Conservation (phyloP, 768 basidiomycete genomes). For the Leccinum disarticulatum region DNA sequence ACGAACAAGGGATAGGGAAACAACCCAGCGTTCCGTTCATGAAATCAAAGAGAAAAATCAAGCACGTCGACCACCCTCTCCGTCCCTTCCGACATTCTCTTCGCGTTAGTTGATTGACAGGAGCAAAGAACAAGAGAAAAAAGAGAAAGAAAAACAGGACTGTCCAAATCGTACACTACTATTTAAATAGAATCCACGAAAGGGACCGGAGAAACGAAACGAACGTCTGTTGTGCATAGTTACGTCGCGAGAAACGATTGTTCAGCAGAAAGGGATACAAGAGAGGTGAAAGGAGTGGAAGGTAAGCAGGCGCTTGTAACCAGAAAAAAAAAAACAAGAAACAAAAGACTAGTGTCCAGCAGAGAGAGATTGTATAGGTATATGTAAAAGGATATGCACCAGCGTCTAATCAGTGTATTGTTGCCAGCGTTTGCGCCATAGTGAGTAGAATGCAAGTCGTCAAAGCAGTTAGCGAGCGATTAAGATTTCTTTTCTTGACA, state of each 20-base stretch:
- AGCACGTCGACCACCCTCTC: no score
- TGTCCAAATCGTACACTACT: no score
- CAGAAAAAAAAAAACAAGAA: background rate
- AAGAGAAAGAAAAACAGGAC: background rate
- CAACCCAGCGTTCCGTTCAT: background rate
- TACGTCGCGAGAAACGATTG: background rate
- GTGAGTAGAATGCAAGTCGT: slow-evolving; percentile 5
- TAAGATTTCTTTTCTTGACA: background rate
- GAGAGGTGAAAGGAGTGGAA: background rate
- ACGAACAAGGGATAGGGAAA: background rate
- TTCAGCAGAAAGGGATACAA: background rate
- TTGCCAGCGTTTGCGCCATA: background rate
- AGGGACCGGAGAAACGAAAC: background rate
- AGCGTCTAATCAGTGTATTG: slow-evolving; percentile 1
- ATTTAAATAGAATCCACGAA: no score
- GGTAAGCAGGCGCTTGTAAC: background rate
- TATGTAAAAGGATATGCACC: background rate
- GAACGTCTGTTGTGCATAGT: background rate
- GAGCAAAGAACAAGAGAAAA: background rate
- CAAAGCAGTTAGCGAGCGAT: background rate
- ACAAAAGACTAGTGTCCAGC: background rate
- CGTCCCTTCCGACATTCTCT: background rate
- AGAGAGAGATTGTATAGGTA: background rate
- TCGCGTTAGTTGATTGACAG: background rate
- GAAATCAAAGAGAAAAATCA: background rate